A percentile compares a stretch with the other conserved stretches of the same genome.
Evolutionary conservation across 345 rosid species (phyloP).

Genomic region (Cardamine occulta): DNA sequence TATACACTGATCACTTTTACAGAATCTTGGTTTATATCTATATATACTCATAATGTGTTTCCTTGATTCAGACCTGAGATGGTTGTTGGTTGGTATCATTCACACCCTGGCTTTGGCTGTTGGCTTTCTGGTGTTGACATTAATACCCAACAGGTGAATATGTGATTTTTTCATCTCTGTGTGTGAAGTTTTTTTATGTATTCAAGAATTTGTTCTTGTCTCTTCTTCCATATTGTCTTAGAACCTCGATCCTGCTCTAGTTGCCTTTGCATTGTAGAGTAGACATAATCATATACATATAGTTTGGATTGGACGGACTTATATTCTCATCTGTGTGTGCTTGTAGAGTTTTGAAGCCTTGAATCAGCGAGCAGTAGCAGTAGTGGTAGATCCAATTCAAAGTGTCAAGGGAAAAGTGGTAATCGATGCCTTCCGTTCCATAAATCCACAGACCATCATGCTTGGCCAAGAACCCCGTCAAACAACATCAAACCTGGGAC

Average conservation of each 20-base stretch:
- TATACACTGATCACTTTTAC: neutral
- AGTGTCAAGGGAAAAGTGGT: conserved; percentile 98
- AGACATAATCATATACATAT: neutral
- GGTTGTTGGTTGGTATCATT: conserved; percentile 99
- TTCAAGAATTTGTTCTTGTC: neutral
- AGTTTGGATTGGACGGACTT: conserved; percentile 1
- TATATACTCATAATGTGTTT: neutral
- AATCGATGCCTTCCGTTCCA: conserved; percentile 94
- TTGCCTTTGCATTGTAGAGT: neutral
- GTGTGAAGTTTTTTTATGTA: too few species aligned
- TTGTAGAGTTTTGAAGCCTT: conserved; percentile 98
- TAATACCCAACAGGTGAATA: conserved; percentile 85
- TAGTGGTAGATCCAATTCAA: conserved; percentile 97
- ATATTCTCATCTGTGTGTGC: neutral
- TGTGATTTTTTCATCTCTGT: neutral
- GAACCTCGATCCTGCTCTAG: too few species aligned
- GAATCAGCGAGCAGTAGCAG: conserved; percentile 97
- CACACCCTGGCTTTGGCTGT: conserved; percentile 99
- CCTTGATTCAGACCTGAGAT: conserved; percentile 77
- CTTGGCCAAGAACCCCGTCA: conserved; percentile 99
- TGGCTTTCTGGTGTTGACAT: conserved; percentile 99
- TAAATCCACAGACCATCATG: conserved; percentile 99
- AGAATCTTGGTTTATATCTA: too few species aligned
- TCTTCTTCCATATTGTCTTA: neutral
- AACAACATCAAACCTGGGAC: conserved; percentile 97